These are phyloP conservation scores for Aphanomyces euteiches DNA, from an alignment of 352 stramenopile genomes.

Conservation along the genomic window DNA sequence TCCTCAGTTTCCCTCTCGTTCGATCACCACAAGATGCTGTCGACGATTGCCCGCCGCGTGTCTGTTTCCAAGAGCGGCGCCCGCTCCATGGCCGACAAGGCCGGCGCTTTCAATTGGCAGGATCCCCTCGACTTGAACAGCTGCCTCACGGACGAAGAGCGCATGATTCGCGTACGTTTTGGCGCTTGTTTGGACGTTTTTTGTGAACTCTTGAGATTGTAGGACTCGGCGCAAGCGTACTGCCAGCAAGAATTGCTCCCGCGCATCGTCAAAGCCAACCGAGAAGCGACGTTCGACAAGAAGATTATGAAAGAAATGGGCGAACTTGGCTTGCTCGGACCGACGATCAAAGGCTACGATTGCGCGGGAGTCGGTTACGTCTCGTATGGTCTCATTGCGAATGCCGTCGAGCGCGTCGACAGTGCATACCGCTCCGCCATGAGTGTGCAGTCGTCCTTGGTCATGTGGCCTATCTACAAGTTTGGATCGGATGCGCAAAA, in stretches of 20 bases:
- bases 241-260: slow-evolving; percentile 93
- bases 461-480: slow-evolving; percentile 98
- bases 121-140: slow-evolving; percentile 70
- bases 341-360: slow-evolving; percentile 94
- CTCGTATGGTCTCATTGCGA: slow-evolving; percentile 95
- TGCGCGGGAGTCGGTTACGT: slow-evolving; percentile 94
- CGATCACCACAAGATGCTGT: slow-evolving; percentile 19
- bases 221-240: slow-evolving; percentile 91
- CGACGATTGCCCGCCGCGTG: slow-evolving; percentile 9
- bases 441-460: slow-evolving; percentile 96
- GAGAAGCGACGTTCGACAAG: slow-evolving; percentile 92
- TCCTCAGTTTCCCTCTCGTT: slow-evolving; percentile 32
- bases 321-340: slow-evolving; percentile 91
- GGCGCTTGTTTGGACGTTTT: neutral
- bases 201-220: neutral
- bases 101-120: slow-evolving; percentile 64
- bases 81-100: slow-evolving; percentile 20
- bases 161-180: slow-evolving; percentile 78
- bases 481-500: slow-evolving; percentile 96
- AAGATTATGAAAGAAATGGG: slow-evolving; percentile 94
- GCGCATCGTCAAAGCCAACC: slow-evolving; percentile 91
- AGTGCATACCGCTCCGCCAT: slow-evolving; percentile 96
- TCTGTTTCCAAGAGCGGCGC: neutral
- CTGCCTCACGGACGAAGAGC: slow-evolving; percentile 88
- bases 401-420: slow-evolving; percentile 95